phyloP scores from a whole-genome alignment of 1,284 basidiomycete genomes.

The Prillingera fragicola region DNA sequence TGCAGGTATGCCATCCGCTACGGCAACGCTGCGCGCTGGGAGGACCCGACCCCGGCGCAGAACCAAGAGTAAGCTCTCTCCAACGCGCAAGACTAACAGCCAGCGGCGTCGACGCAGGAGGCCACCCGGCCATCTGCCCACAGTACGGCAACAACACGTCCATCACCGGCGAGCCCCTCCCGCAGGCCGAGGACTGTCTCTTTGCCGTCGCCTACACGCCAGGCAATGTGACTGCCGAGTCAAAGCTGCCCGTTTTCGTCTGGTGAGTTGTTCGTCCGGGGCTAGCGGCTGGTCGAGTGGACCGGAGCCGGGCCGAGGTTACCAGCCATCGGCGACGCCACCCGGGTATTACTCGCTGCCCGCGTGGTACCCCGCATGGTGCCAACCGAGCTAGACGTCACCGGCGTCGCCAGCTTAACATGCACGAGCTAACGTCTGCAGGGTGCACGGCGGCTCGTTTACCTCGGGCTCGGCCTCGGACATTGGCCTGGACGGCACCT shows the following conservation, averaged over 20 bases:
- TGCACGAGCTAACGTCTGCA: constrained; percentile 41
- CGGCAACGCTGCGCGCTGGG: constrained; percentile 33
- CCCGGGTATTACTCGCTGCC: no score
- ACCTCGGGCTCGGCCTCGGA: constrained; percentile 61
- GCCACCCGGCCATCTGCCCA: constrained; percentile 64
- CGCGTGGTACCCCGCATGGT: no score
- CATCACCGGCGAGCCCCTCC: constrained; percentile 14
- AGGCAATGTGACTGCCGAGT: constrained; percentile 27
- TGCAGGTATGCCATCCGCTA: constrained; percentile 40
- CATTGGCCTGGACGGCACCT: constrained; percentile 71
- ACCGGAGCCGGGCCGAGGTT: no score
- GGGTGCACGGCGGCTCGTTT: constrained; percentile 89
- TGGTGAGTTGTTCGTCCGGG: constrained; percentile 55
- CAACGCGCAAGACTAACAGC: background rate
- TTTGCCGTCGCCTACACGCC: constrained; percentile 70
- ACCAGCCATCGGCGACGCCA: no score
- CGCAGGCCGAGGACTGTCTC: constrained; percentile 63
- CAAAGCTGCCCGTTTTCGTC: constrained; percentile 55
- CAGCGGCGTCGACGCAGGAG: constrained; percentile 50
- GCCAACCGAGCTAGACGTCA: no score
- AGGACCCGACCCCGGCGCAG: constrained; percentile 5
- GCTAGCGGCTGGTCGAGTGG: no score
- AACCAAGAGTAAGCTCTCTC: constrained; percentile 17
- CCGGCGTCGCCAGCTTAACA: no score
- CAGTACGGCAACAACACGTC: constrained; percentile 49